Percentiles rank a stretch among this genome's conserved stretches.
Evolutionary conservation across 345 rosid species (phyloP).

Genomic region (Raphanus sativus): DNA sequence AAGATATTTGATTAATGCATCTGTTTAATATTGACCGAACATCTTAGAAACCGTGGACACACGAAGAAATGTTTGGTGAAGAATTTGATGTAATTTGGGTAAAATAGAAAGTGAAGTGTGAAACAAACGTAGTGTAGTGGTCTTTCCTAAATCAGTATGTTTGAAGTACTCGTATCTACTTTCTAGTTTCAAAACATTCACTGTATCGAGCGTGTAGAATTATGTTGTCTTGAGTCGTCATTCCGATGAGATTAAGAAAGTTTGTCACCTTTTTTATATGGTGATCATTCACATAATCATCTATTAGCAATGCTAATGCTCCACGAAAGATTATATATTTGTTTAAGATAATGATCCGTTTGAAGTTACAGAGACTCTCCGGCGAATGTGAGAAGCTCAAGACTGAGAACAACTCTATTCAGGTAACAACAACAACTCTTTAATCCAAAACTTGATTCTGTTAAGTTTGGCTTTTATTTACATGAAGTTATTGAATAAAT

Average conservation of each 20-base stretch:
- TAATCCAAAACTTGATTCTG: no score
- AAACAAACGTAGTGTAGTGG: constrained; percentile 27
- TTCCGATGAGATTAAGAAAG: background rate
- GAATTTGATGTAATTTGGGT: constrained; percentile 3
- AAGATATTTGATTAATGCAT: background rate
- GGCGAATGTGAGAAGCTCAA: no score
- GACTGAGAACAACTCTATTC: no score
- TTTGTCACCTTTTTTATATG: constrained; percentile 17
- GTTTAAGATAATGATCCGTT: background rate
- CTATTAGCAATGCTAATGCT: constrained; percentile 9
- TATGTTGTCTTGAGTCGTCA: constrained; percentile 11
- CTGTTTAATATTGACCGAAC: background rate
- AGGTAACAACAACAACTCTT: no score
- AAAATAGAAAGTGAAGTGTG: constrained; percentile 22
- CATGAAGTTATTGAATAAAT: no score
- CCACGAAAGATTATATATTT: background rate
- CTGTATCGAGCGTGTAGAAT: constrained; percentile 22
- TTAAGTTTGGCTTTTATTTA: no score
- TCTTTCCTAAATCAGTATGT: constrained; percentile 12
- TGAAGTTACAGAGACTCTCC: background rate
- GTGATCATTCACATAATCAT: constrained; percentile 30
- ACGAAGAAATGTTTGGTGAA: constrained; percentile 28
- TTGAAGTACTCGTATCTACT: constrained; percentile 5
- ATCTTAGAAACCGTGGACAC: constrained; percentile 4
- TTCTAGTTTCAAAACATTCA: constrained; percentile 33